Conservation (phyloP, 345 rosid genomes). For the Aquilaria malaccensis region DNA sequence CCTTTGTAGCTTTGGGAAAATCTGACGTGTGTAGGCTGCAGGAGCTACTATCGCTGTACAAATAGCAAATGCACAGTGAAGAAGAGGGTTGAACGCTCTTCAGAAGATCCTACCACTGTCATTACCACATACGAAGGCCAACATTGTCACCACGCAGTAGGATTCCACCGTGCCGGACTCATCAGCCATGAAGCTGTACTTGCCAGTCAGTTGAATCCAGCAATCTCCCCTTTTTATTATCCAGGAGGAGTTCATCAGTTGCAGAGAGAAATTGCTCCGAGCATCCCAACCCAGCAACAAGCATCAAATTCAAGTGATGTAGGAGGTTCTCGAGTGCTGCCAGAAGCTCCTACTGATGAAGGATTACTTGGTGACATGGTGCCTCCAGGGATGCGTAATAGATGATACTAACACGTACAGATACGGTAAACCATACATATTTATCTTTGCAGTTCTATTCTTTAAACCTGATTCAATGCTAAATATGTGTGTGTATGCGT, state of each 20-base stretch:
- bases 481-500: too few relatives aligned
- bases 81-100: conserved; percentile 94
- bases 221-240: conserved; percentile 45
- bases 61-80: conserved; percentile 89
- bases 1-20: background rate
- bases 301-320: conserved; percentile 16
- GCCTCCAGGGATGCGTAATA: conserved; percentile 65
- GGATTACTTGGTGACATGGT: conserved; percentile 90
- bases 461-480: too few relatives aligned
- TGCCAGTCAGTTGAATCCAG: conserved; percentile 33
- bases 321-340: conserved; percentile 10
- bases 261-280: conserved; percentile 29
- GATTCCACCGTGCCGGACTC: conserved; percentile 76
- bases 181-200: conserved; percentile 46
- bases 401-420: conserved; percentile 22
- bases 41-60: conserved; percentile 97
- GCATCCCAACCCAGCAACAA: conserved; percentile 14
- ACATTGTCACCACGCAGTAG: conserved; percentile 84
- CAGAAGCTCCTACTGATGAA: conserved; percentile 35
- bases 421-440: conserved; percentile 16
- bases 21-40: conserved; percentile 16
- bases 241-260: conserved; percentile 31
- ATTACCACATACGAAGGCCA: conserved; percentile 98
- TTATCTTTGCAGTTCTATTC: too few relatives aligned
- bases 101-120: conserved; percentile 70